Percentiles rank a stretch among this genome's conserved stretches.
phyloP scores from a whole-genome alignment of 2,329 filamentous ascomycete genomes.

The Chaetomium olivaceum region DNA sequence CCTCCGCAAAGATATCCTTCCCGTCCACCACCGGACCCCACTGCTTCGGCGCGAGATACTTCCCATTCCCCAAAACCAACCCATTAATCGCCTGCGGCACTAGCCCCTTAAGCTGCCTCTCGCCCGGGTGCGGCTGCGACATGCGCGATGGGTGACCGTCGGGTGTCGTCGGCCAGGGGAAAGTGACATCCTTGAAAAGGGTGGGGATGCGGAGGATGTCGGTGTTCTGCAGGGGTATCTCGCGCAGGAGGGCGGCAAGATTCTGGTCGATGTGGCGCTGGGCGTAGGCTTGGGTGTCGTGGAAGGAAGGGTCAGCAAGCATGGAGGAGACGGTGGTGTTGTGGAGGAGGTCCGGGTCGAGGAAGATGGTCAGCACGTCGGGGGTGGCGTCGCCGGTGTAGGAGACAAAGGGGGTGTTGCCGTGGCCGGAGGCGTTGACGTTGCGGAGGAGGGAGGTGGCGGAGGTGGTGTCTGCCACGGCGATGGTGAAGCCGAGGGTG shows the following conservation, averaged over 20 bases:
- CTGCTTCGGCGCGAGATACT: slow-evolving; percentile 17
- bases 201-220: slow-evolving; percentile 18
- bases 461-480: slow-evolving; percentile 10
- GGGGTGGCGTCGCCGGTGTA: slow-evolving; percentile 15
- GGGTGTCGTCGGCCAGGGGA: not conserved
- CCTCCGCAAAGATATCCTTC: slow-evolving; percentile 8
- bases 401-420: not conserved
- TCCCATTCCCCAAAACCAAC: slow-evolving; percentile 14
- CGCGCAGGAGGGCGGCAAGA: slow-evolving; percentile 11
- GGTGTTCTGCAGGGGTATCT: not conserved
- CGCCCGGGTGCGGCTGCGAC: not conserved
- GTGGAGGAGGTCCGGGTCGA: slow-evolving; percentile 5
- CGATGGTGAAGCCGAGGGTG: slow-evolving; percentile 8
- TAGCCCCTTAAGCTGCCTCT: slow-evolving; percentile 12
- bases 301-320: not conserved
- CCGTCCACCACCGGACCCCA: slow-evolving; percentile 17
- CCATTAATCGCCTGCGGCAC: slow-evolving; percentile 19
- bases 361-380: slow-evolving; percentile 6
- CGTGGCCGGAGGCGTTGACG: slow-evolving; percentile 8
- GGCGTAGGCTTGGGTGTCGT: slow-evolving; percentile 9
- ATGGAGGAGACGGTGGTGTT: slow-evolving; percentile 15
- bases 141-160: slow-evolving; percentile 8
- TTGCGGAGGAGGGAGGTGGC: not conserved
- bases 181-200: slow-evolving; percentile 16
- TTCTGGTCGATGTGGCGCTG: slow-evolving; percentile 11